phyloP scores from a whole-genome alignment of 768 basidiomycete genomes.

The Trametes cingulata region DNA sequence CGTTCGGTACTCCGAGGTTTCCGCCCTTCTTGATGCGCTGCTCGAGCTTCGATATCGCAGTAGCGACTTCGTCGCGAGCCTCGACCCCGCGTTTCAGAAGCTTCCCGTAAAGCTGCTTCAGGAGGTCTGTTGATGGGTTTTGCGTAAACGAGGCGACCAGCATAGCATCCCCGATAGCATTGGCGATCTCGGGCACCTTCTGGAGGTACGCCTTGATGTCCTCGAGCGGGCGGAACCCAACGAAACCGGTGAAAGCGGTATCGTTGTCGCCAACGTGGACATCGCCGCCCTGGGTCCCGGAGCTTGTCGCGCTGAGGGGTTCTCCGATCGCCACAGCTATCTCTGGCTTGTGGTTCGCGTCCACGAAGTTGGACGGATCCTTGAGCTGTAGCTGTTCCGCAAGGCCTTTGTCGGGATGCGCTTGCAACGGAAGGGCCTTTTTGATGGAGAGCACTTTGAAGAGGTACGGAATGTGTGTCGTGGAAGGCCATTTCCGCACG shows the following conservation, averaged over 20 bases:
- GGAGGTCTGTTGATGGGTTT: constrained; percentile 31
- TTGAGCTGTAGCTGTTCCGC: constrained; percentile 45
- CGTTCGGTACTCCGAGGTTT: constrained; percentile 3
- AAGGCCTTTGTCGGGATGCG: constrained; percentile 54
- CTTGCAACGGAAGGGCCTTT: constrained; percentile 58
- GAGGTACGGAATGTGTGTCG: constrained; percentile 49
- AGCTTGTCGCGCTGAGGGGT: constrained; percentile 25
- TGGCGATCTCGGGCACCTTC: constrained; percentile 45
- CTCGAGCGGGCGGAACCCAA: constrained; percentile 53
- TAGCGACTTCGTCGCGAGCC: constrained; percentile 34
- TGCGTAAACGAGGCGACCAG: constrained; percentile 35
- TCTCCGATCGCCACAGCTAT: constrained; percentile 56
- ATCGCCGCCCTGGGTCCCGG: neutral
- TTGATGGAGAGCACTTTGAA: constrained; percentile 59
- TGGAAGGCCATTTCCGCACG: constrained; percentile 27
- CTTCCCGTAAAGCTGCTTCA: constrained; percentile 44
- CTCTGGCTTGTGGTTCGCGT: constrained; percentile 61
- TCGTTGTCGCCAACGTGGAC: constrained; percentile 14
- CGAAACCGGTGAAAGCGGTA: constrained; percentile 43
- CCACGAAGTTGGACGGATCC: constrained; percentile 43
- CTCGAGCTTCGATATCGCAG: constrained; percentile 36
- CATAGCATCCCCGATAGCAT: constrained; percentile 38
- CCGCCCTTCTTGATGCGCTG: constrained; percentile 22
- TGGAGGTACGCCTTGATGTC: constrained; percentile 44
- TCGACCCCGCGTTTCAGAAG: constrained; percentile 41